phyloP scores from a whole-genome alignment of 176 grass and related monocot genomes.

The Zoysia japonica region DNA sequence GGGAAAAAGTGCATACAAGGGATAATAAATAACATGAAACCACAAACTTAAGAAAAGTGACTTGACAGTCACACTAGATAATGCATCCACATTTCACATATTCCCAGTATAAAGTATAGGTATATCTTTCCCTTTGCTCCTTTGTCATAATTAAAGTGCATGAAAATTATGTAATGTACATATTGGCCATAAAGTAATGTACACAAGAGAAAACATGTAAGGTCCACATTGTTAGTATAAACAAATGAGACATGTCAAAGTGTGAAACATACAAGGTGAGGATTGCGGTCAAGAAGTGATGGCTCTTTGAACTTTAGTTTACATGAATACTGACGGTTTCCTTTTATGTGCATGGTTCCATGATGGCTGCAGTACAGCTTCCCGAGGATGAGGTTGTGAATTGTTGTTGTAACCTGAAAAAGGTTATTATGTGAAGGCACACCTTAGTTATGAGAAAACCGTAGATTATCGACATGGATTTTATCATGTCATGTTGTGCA shows the following conservation, averaged over 20 bases:
- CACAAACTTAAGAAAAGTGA: too few relatives aligned
- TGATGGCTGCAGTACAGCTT: conserved; percentile 93
- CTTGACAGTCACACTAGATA: neutral
- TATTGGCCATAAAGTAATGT: conserved; percentile 16
- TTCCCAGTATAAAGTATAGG: conserved; percentile 11
- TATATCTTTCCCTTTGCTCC: neutral
- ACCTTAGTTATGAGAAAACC: conserved; percentile 29
- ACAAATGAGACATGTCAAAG: conserved; percentile 2
- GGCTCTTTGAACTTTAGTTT: conserved; percentile 96
- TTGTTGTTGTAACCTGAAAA: conserved; percentile 88
- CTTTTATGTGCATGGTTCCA: conserved; percentile 91
- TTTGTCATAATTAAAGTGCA: conserved; percentile 3
- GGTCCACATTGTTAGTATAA: neutral
- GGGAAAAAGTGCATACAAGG: neutral
- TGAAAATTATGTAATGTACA: conserved; percentile 13
- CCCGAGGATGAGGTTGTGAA: conserved; percentile 94
- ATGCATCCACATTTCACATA: neutral
- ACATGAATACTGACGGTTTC: conserved; percentile 73
- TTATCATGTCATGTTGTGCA: conserved; percentile 14
- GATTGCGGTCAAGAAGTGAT: conserved; percentile 85
- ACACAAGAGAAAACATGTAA: neutral
- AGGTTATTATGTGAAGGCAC: conserved; percentile 35
- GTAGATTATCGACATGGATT: conserved; percentile 7
- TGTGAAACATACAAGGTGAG: conserved; percentile 66
- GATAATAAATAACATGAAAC: too few relatives aligned